Percentiles rank a stretch among this genome's conserved stretches.
phyloP scores from a whole-genome alignment of 2,329 filamentous ascomycete species.

The Arthrobotrys pseudoclavata region DNA sequence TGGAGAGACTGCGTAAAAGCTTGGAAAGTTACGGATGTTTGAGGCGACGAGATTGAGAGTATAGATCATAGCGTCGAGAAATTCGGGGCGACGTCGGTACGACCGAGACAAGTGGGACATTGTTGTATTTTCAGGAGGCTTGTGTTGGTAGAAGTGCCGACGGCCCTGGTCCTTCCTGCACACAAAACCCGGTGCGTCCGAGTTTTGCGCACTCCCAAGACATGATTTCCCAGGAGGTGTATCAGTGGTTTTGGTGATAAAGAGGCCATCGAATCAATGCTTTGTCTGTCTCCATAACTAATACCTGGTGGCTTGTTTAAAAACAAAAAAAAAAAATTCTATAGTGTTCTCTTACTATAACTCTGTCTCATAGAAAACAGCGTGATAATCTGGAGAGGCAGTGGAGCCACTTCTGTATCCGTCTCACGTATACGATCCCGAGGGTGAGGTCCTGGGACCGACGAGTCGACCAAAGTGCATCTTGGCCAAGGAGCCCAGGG shows the following conservation, averaged over 20 bases:
- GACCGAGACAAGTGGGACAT: constrained; percentile 11
- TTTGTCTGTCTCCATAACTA: background rate
- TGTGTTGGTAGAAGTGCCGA: constrained; percentile 6
- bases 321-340: constrained; percentile 7
- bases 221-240: constrained; percentile 22
- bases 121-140: constrained; percentile 24
- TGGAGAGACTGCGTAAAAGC: background rate
- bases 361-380: constrained; percentile 28
- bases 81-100: constrained; percentile 11
- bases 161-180: constrained; percentile 1
- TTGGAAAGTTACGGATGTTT: constrained; percentile 1
- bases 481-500: constrained; percentile 35
- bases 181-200: constrained; percentile 8
- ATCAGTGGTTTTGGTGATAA: constrained; percentile 11
- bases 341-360: constrained; percentile 10
- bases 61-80: constrained; percentile 22
- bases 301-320: background rate
- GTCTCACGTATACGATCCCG: constrained; percentile 31
- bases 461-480: constrained; percentile 39
- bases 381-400: constrained; percentile 33
- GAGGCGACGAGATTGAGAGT: constrained; percentile 6
- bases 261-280: background rate
- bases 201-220: constrained; percentile 26
- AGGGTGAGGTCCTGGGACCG: constrained; percentile 45
- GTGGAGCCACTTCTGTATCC: constrained; percentile 35